Percentiles rank a stretch among this genome's conserved stretches.
phyloP scores from a whole-genome alignment of 208 protist genomes.

The Crithidia sp. region DNA sequence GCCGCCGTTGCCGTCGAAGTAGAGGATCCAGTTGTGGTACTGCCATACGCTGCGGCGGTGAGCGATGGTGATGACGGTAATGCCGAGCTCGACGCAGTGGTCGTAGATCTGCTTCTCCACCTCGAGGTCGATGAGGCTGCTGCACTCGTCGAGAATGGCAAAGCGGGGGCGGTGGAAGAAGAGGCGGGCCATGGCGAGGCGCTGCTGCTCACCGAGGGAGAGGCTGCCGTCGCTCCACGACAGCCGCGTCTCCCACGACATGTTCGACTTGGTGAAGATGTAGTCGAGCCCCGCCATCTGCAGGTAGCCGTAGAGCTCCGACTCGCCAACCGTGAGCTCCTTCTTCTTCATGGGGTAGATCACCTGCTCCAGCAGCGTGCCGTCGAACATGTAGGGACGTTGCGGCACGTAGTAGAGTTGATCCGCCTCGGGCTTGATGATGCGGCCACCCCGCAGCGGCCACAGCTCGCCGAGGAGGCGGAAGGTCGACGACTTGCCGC shows the following conservation, averaged over 20 bases:
- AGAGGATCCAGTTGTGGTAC: conserved; percentile 86
- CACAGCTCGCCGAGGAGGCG: conserved; percentile 85
- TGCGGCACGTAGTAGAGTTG: conserved; percentile 92
- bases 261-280: conserved; percentile 54
- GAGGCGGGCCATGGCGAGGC: conserved; percentile 86
- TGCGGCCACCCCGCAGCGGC: conserved; percentile 64
- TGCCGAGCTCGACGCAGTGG: conserved; percentile 69
- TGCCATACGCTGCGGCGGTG: conserved; percentile 77
- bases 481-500: conserved; percentile 91
- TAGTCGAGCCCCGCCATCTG: conserved; percentile 70
- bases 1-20: conserved; percentile 75
- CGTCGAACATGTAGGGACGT: conserved; percentile 82
- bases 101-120: conserved; percentile 77
- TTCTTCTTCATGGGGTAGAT: conserved; percentile 78
- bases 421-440: conserved; percentile 70
- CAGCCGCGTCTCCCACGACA: conserved; percentile 67
- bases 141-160: conserved; percentile 93
- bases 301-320: conserved; percentile 63
- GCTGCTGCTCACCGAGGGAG: conserved; percentile 87
- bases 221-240: conserved; percentile 62
- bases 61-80: conserved; percentile 88
- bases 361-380: conserved; percentile 88
- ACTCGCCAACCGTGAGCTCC: conserved; percentile 62
- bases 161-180: conserved; percentile 90
- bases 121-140: conserved; percentile 73